Conservation (phyloP, 2,329 filamentous ascomycete species). For the Penicillium fuscoglaucum region DNA sequence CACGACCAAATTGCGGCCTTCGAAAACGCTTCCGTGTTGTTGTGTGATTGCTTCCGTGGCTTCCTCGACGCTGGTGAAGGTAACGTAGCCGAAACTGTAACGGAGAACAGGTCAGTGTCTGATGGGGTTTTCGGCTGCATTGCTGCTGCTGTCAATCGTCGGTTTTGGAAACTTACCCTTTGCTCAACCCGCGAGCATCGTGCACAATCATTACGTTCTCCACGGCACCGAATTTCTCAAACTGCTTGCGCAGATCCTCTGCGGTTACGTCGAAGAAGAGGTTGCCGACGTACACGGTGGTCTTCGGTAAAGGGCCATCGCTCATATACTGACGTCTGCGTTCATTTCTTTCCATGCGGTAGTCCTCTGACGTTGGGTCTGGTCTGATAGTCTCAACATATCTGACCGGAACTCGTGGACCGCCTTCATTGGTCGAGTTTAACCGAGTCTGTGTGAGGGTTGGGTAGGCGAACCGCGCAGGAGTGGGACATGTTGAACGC, state of each 20-base stretch:
- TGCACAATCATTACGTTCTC: conserved; percentile 56
- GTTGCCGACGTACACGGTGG: conserved; percentile 66
- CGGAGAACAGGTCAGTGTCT: not conserved
- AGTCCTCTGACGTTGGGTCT: not conserved
- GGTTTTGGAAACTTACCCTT: conserved; percentile 56
- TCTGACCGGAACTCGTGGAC: not conserved
- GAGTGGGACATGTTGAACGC: conserved; percentile 31
- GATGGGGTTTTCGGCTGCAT: not conserved
- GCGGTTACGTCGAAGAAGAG: conserved; percentile 67
- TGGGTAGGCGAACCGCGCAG: conserved; percentile 31
- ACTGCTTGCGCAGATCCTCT: conserved; percentile 60
- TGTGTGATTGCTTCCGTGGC: conserved; percentile 59
- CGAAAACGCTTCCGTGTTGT: conserved; percentile 60
- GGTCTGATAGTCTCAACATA: not conserved
- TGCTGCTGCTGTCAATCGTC: not conserved
- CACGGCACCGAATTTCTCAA: conserved; percentile 60
- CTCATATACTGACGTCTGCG: not conserved
- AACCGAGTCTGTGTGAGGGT: conserved; percentile 16
- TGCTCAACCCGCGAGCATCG: conserved; percentile 65
- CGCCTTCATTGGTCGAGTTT: conserved; percentile 12
- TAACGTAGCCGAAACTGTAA: conserved; percentile 65
- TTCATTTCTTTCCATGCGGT: not conserved
- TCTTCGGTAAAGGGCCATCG: conserved; percentile 34
- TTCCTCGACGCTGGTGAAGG: conserved; percentile 55
- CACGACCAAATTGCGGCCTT: conserved; percentile 64